Conservation (phyloP, 768 basidiomycete species). For the Tephrocybe sp. region DNA sequence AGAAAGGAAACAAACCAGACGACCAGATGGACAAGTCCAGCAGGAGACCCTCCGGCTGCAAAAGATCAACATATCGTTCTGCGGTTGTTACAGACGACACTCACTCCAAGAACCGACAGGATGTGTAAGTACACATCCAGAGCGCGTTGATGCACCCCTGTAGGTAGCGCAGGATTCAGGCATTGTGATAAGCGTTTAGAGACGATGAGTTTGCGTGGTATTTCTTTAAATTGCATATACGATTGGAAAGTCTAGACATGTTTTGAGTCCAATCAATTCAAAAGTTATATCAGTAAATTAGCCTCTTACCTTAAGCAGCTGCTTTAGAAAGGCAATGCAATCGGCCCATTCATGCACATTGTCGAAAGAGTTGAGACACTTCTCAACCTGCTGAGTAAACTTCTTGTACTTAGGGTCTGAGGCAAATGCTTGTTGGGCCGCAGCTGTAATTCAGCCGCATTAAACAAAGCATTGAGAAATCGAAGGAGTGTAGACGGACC, state of each 20-base stretch:
- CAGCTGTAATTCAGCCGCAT: conserved; percentile 29
- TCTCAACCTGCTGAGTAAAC: conserved; percentile 89
- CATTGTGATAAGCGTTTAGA: conserved; percentile 96
- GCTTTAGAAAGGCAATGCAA: conserved; percentile 95
- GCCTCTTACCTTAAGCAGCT: conserved; percentile 85
- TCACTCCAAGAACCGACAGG: conserved; percentile 84
- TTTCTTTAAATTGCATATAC: conserved; percentile 93
- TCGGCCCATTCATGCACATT: conserved; percentile 99
- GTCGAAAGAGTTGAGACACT: conserved; percentile 90
- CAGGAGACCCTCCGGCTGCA: conserved; percentile 81
- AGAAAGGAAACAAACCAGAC: conserved; percentile 96
- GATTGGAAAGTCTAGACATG: conserved; percentile 80
- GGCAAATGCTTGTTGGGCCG: conserved; percentile 55
- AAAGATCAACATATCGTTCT: conserved; percentile 6
- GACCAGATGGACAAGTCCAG: conserved; percentile 93
- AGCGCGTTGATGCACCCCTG: conserved; percentile 95
- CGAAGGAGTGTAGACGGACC: conserved; percentile 34
- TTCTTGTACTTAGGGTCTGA: conserved; percentile 95
- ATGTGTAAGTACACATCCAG: conserved; percentile 95
- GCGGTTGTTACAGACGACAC: conserved; percentile 26
- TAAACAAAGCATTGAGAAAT: background rate
- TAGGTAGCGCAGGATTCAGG: conserved; percentile 94
- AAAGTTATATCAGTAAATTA: background rate
- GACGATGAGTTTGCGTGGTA: conserved; percentile 91
- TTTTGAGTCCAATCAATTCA: background rate